Base-by-base conservation (phyloP, 805 yeast species). In the Deakozyma indianensis region DNA sequence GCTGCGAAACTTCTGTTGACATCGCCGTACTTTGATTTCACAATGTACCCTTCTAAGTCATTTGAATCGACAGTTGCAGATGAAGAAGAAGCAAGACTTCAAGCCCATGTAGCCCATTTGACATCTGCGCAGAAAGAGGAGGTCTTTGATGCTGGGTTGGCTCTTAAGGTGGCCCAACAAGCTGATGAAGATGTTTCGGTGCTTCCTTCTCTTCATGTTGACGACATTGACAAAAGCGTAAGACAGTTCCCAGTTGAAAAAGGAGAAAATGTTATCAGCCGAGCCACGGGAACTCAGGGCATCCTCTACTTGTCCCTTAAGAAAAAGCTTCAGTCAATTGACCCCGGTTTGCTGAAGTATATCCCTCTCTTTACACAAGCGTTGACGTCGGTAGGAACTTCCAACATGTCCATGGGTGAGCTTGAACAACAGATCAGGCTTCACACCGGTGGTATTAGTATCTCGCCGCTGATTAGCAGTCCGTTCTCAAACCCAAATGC, bases 341-440 rank as follows among this genome's bases (percentile, higher is more conserved):
- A 94, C 11, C 51, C 63, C 2, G 75, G 77, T 3, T 66, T 83
- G 42, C 71, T 80, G 45, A 78, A 80, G 29, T 87, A 74, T 52
- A 59, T 92, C 49, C 83, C 95, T 0, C 60, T 92, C 41, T 92
- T 83, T 63, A 68, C 81, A 7, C 82, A 80, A 23, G 81, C 94
- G 42, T 66, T 92, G 49, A 82, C 94, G 2, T 85, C 80, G 57
- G 68, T 92, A 50, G 98, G 98, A n/a, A 90, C 98, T 1, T 59
- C 66, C 4, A 56, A 62, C 5, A 78, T 80, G 48, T 59, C 80
- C 0, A 84, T 84, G 74, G 83, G 85, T 21, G 81, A 79, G 29
- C 71, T 92, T 47, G 97, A 90, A 57, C 87, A 88, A 52, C 77
- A 79, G 41, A 87, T 92, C 53, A 84, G 81, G 56, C 67, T 80